Percentiles rank a stretch among this genome's conserved stretches.
These are phyloP conservation scores for Podospora sp. DNA, from an alignment of 495 filamentous ascomycete genomes.

Conservation along the genomic window DNA sequence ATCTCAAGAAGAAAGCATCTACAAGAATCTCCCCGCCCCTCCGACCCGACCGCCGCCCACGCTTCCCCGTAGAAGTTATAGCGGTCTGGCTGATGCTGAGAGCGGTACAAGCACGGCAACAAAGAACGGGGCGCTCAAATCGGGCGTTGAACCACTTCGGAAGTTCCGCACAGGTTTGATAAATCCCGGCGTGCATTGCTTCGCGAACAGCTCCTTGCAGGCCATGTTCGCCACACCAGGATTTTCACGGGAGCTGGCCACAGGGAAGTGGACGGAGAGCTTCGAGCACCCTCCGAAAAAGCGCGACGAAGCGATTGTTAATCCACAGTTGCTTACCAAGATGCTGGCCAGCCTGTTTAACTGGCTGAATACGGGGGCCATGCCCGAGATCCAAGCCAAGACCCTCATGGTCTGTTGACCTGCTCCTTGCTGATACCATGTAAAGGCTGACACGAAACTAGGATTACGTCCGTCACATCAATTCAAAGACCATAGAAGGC, in stretches of 20 bases:
- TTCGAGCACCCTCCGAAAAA: conserved; percentile 46
- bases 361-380: conserved; percentile 69
- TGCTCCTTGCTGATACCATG: neutral
- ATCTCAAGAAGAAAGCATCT: conserved; percentile 37
- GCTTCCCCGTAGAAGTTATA: conserved; percentile 82
- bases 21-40: conserved; percentile 39
- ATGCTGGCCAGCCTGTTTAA: conserved; percentile 71
- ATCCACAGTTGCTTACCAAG: conserved; percentile 77
- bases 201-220: conserved; percentile 88
- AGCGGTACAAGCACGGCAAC: conserved; percentile 49
- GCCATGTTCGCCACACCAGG: conserved; percentile 74
- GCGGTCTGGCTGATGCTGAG: conserved; percentile 69
- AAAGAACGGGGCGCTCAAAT: conserved; percentile 43
- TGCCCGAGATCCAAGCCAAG: conserved; percentile 54
- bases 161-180: conserved; percentile 65
- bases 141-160: conserved; percentile 15
- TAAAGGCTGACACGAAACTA: conserved; percentile 33
- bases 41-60: conserved; percentile 80
- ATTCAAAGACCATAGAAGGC: conserved; percentile 26
- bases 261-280: conserved; percentile 54
- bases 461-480: conserved; percentile 43
- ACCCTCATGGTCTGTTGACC: conserved; percentile 62
- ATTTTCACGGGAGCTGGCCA: conserved; percentile 67
- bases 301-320: conserved; percentile 64
- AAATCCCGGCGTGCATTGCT: conserved; percentile 84